A percentile compares a stretch with the other conserved stretches of the same genome.
Conservation (phyloP, 352 stramenopile species). For the Aphanomyces euteiches region DNA sequence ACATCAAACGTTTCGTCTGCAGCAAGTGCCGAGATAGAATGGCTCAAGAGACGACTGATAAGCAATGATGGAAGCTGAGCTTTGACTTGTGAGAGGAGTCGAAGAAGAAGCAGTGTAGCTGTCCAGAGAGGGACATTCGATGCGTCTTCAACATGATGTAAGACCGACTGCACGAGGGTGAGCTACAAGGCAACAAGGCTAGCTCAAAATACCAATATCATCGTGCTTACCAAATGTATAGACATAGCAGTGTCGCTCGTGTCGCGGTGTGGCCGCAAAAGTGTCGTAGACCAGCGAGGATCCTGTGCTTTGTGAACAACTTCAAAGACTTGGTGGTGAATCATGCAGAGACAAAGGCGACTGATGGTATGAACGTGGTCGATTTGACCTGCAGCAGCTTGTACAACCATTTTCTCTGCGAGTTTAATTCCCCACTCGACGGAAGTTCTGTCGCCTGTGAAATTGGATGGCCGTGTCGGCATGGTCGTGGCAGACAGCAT, state of each 20-base stretch:
- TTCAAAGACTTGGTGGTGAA: conserved; percentile 1
- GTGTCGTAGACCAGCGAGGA: not conserved
- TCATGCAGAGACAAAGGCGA: conserved; percentile 3
- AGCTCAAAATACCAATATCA: not conserved
- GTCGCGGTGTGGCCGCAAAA: not conserved
- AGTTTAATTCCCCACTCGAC: not conserved
- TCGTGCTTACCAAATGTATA: not conserved
- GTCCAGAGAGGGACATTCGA: not conserved
- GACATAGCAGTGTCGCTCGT: not conserved
- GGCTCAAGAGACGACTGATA: too few species aligned
- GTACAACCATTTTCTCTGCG: not conserved
- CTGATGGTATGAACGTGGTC: not conserved
- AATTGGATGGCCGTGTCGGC: not conserved
- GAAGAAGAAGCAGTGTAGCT: not conserved
- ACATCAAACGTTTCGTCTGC: too few species aligned
- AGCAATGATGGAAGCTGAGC: too few species aligned
- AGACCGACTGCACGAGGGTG: not conserved
- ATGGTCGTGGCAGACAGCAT: not conserved
- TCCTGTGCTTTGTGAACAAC: not conserved
- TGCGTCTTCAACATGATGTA: not conserved
- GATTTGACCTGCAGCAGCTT: not conserved
- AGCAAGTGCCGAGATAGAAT: too few species aligned
- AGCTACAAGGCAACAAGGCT: not conserved
- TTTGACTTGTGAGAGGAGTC: not conserved
- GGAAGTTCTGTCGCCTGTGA: not conserved